Evolutionary conservation across 129 eudicot genomes (phyloP).

Genomic region (Pittosporum tobira): DNA sequence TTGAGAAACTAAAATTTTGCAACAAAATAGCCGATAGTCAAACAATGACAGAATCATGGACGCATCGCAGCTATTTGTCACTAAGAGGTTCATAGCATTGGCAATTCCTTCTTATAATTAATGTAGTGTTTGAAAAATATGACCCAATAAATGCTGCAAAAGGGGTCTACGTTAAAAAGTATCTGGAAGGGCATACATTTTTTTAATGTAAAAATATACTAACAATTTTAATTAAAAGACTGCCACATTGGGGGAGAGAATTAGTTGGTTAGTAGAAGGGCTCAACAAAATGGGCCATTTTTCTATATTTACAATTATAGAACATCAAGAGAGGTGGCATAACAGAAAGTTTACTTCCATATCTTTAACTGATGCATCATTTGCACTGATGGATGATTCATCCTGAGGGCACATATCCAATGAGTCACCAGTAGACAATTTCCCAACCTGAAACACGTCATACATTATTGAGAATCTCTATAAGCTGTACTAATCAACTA

Average conservation of each 20-base stretch:
- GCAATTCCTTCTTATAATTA: no score
- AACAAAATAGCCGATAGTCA: no score
- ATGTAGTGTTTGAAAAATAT: no score
- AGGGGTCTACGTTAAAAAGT: no score
- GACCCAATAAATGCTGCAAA: no score
- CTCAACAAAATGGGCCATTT: conserved; percentile 1
- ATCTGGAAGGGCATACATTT: background rate
- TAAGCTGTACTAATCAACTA: background rate
- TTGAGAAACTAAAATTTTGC: no score
- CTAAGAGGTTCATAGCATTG: no score
- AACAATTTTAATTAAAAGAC: background rate
- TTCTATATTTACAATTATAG: background rate
- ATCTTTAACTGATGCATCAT: conserved; percentile 84
- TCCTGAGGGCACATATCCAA: conserved; percentile 78
- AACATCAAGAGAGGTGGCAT: background rate
- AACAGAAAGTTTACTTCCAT: conserved; percentile 68
- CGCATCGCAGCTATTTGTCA: no score
- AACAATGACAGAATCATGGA: no score
- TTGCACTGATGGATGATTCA: conserved; percentile 62
- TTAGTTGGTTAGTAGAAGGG: background rate
- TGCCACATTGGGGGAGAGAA: background rate
- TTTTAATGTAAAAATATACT: background rate
- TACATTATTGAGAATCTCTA: background rate
- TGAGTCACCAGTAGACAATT: conserved; percentile 85
- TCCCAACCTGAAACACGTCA: conserved; percentile 47